Base-by-base conservation (phyloP, 441 rosid genomes). In the Raphanus hybrid region DNA sequence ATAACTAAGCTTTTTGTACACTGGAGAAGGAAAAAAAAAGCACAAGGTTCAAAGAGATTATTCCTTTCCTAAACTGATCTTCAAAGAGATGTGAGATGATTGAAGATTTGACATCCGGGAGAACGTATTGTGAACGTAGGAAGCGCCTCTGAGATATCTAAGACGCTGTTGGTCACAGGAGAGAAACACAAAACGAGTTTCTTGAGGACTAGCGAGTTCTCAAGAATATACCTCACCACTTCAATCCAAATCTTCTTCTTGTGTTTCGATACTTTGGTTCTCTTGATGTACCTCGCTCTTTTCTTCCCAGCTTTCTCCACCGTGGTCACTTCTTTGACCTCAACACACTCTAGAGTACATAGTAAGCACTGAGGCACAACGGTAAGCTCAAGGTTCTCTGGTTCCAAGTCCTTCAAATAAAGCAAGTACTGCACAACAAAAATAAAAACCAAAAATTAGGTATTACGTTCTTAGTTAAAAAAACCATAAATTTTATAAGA, bases 151-250 rank as follows among this genome's bases (percentile, higher is more conserved):
- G 54, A 48, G 16, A 48, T 48, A 1, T 48, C 54, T 12, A 48
- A 48, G 7, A 48, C 54, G 16, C 54, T 48, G 16, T 12, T 48
- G 54, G 54, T 48, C 54, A 48, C 54, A 48, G 15, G 7, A 48
- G 54, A 48, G 54, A 48, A 48, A n/a, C 16, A 1, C 54, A 48
- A 48, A 12, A n/a, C 6, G 54, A 48, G 54, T 48, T 48, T 48
- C 54, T 48, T 48, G 16, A 48, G 54, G 16, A 48, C 54, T n/a
- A 5, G 0, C 12, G 76, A 64, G 14, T 73, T 64, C 37, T 63
- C 70, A 50, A 50, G 63, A 52, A 73, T 48, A 8, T 32, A 64
- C 3, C 43, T 54, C n/a, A 73, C 70, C 18, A 35, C 41, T 3
- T 59, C 10, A 50, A 2, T 50, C 71, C 71, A 48, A 50, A 50